phyloP scores from a whole-genome alignment of 2,329 filamentous ascomycete genomes.

The Cladosporium halotolerans region DNA sequence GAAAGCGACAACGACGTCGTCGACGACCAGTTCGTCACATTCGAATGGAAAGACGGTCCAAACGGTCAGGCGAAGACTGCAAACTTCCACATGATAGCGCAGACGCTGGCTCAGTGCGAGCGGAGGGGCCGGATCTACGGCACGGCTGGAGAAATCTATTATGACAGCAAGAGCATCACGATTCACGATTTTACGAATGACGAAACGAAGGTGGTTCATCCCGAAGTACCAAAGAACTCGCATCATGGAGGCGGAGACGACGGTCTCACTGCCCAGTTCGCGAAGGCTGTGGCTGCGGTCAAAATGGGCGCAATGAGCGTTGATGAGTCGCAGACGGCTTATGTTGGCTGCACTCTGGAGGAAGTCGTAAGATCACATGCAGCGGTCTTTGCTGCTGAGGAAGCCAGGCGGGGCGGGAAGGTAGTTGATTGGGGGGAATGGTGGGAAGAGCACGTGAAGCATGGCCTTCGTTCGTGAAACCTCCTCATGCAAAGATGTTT shows the following conservation, averaged over 20 bases:
- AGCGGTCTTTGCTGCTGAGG: constrained; percentile 89
- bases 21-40: constrained; percentile 85
- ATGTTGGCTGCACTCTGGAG: constrained; percentile 76
- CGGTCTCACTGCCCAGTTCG: constrained; percentile 74
- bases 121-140: constrained; percentile 83
- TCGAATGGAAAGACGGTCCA: constrained; percentile 75
- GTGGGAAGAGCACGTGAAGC: constrained; percentile 58
- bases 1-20: constrained; percentile 89
- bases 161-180: constrained; percentile 71
- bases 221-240: constrained; percentile 45
- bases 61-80: constrained; percentile 67
- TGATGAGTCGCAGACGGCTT: constrained; percentile 63
- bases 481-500: too few relatives aligned
- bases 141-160: constrained; percentile 75
- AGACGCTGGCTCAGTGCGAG: constrained; percentile 80
- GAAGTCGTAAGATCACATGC: constrained; percentile 87
- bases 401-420: constrained; percentile 63
- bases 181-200: constrained; percentile 65
- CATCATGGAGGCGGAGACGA: constrained; percentile 71
- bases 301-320: constrained; percentile 63
- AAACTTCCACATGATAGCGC: constrained; percentile 88
- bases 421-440: constrained; percentile 70
- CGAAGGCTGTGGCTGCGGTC: constrained; percentile 73
- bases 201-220: constrained; percentile 51
- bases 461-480: background rate